Conservation (phyloP, 2,329 filamentous ascomycete genomes). For the Westerdykella ornata region DNA sequence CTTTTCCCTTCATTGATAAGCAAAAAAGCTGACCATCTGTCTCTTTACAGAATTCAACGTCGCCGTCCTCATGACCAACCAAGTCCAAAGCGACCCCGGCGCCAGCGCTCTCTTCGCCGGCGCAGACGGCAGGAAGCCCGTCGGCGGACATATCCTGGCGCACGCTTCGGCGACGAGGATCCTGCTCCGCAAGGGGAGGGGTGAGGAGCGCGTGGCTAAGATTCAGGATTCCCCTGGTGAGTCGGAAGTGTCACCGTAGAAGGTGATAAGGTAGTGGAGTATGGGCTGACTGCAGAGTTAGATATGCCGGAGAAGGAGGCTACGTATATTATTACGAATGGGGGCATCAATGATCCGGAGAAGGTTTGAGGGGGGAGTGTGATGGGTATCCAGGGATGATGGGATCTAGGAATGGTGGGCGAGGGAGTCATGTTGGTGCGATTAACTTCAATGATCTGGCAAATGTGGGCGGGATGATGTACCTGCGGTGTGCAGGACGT, state of each 20-base stretch:
- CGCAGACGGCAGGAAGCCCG: constrained; percentile 61
- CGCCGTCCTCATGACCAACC: constrained; percentile 54
- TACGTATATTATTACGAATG: constrained; percentile 63
- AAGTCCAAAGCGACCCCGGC: constrained; percentile 64
- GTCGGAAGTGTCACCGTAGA: constrained; percentile 3
- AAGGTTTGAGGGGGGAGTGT: constrained; percentile 42
- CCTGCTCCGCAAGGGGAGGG: constrained; percentile 60
- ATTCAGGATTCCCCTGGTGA: constrained; percentile 60
- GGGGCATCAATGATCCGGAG: constrained; percentile 62
- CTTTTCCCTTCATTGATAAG: background rate
- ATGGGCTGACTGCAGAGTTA: constrained; percentile 27
- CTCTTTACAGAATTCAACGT: constrained; percentile 55
- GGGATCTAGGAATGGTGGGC: no score
- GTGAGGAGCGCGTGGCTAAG: constrained; percentile 64
- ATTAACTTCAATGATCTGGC: no score
- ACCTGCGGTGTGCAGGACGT: no score
- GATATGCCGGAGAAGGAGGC: constrained; percentile 64
- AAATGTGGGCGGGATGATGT: no score
- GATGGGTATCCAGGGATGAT: no score
- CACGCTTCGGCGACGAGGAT: constrained; percentile 62
- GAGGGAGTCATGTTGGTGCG: no score
- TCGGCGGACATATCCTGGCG: constrained; percentile 61
- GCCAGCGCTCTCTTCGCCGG: constrained; percentile 61
- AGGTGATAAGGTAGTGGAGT: background rate
- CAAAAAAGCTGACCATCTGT: constrained; percentile 1